Base-by-base conservation (phyloP, 2,329 filamentous ascomycete species). In the Talaromyces sp. region DNA sequence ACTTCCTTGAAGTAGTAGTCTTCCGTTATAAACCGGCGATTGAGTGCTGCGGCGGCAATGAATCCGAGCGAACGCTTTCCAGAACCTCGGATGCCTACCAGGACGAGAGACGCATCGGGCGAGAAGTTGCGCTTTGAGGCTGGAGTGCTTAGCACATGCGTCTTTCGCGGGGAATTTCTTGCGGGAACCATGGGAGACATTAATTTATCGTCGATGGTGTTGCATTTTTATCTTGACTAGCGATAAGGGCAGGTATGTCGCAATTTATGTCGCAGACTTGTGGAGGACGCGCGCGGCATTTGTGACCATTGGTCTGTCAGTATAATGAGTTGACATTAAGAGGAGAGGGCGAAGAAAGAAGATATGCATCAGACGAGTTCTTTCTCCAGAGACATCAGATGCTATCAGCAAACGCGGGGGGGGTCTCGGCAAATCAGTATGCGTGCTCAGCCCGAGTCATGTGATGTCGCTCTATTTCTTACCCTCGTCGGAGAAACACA, bases 41-140 rank as follows among this genome's bases (percentile, higher is more conserved):
- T 79, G 47, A 81, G 69, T 17, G 78, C 78, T 0, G 79, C 75
- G 17, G 78, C 78, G 9, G 79, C 79, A 60, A 81, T 75, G 37
- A 81, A 78, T 8, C 79, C 79, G 33, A 81, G 64, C 0, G 78
- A 81, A 45, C 78, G 74, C 67, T 81, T 81, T 17, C 79, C 79
- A 61, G 76, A 78, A n/a, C 78, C 79, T 2, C 79, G 75, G 63
- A 81, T 80, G 15, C 79, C 79, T 52, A 81, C 73, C 9, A 81
- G 68, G 22, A 81, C 74, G 35, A 81, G 68, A 5, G 79, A 81
- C 17, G 78, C 79, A 69, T 80, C 73, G 1, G 73, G 71, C 22
- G 72, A 70, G 64, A 80, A 77, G 3, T 68, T 73, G 56, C 76
- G 73, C 50, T 67, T 65, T 4, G 65, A 65, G 1, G 59, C 37